phyloP scores from a whole-genome alignment of 169 alveolate genomes.

The Eimeria maxima region DNA sequence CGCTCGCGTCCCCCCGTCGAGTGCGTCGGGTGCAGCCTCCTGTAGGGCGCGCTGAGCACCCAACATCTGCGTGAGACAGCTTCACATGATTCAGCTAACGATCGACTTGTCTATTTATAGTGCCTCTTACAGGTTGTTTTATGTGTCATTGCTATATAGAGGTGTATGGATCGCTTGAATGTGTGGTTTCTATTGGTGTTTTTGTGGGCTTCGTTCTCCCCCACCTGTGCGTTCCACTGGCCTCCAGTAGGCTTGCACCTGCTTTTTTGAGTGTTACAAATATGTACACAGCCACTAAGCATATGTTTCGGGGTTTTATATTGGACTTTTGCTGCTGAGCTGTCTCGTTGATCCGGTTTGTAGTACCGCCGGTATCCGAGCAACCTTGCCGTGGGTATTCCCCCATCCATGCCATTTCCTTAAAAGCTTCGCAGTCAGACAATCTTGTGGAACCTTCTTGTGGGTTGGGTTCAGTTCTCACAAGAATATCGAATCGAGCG shows the following conservation, averaged over 20 bases:
- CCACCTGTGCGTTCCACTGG: background rate
- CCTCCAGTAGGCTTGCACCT: background rate
- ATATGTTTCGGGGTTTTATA: background rate
- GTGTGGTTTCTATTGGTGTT: background rate
- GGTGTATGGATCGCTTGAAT: background rate
- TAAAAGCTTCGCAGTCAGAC: background rate
- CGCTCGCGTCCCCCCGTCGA: background rate
- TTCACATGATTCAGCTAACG: background rate
- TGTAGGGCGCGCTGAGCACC: background rate
- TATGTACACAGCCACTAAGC: background rate
- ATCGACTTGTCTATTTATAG: background rate
- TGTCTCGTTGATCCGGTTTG: background rate
- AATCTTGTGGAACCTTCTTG: background rate
- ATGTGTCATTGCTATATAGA: background rate
- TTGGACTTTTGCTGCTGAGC: background rate
- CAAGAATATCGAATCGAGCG: background rate
- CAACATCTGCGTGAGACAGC: background rate
- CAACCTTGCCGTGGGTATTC: background rate
- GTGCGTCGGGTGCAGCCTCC: background rate
- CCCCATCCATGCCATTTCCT: background rate
- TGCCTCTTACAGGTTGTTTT: background rate
- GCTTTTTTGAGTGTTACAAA: background rate
- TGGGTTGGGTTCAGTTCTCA: background rate
- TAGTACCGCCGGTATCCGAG: background rate
- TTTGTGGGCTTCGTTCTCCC: background rate